phyloP scores from a whole-genome alignment of 768 basidiomycete genomes.

The Amyloporia xantha region DNA sequence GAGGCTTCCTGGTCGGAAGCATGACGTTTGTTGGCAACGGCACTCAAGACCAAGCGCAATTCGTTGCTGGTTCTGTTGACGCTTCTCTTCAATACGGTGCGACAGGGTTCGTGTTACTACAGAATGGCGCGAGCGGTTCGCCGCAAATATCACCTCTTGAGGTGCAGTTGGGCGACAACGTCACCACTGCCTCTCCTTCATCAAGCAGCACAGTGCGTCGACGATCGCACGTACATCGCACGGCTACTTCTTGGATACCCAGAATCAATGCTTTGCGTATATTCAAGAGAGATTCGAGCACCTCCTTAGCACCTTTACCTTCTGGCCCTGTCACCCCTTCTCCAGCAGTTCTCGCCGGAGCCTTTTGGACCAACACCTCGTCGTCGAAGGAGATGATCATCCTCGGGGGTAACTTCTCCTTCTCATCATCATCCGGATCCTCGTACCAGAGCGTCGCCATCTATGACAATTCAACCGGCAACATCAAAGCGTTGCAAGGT shows the following conservation, averaged over 20 bases:
- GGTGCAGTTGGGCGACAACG: slow-evolving; percentile 42
- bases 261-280: slow-evolving; percentile 29
- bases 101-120: slow-evolving; percentile 71
- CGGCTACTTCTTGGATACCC: slow-evolving; percentile 42
- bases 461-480: slow-evolving; percentile 52
- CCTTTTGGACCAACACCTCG: slow-evolving; percentile 83
- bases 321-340: slow-evolving; percentile 49
- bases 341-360: slow-evolving; percentile 78
- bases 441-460: slow-evolving; percentile 55
- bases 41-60: slow-evolving; percentile 39
- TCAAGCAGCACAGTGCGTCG: slow-evolving; percentile 32
- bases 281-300: slow-evolving; percentile 44
- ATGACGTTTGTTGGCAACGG: slow-evolving; percentile 63
- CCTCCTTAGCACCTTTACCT: slow-evolving; percentile 49
- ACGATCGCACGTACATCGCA: slow-evolving; percentile 29
- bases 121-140: slow-evolving; percentile 49
- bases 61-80: slow-evolving; percentile 62
- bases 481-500: slow-evolving; percentile 51
- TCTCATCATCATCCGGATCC: slow-evolving; percentile 33
- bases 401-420: slow-evolving; percentile 88
- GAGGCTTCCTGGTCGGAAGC: slow-evolving; percentile 66
- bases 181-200: slow-evolving; percentile 22
- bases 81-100: slow-evolving; percentile 62
- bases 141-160: slow-evolving; percentile 58
- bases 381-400: slow-evolving; percentile 62